Evolutionary conservation across 2,329 filamentous ascomycete species (phyloP).

Genomic region (Thelonectria discophora): DNA sequence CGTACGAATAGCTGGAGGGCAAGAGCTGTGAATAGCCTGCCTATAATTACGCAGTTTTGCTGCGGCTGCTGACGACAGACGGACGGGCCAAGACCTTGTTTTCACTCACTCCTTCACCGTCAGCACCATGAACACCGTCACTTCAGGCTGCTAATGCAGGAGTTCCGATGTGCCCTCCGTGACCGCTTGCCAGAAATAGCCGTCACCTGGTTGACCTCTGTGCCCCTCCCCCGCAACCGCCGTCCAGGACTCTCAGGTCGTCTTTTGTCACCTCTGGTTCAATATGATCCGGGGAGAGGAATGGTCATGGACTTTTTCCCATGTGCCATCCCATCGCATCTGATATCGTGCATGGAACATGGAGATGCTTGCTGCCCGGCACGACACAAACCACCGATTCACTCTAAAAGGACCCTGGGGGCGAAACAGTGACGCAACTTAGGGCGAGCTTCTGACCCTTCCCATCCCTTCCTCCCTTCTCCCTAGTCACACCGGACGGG

Average conservation of each 20-base stretch:
- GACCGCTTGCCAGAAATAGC: not conserved
- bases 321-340: too few relatives aligned
- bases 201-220: not conserved
- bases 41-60: slow-evolving; percentile 13
- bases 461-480: not conserved
- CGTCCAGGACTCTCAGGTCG: too few relatives aligned
- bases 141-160: too few relatives aligned
- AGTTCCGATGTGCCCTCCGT: not conserved
- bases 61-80: slow-evolving; percentile 1
- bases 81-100: not conserved
- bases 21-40: not conserved
- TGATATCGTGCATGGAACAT: too few relatives aligned
- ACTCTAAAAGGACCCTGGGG: too few relatives aligned
- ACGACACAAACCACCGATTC: too few relatives aligned
- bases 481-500: not conserved
- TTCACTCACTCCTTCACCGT: too few relatives aligned
- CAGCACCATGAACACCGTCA: too few relatives aligned
- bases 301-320: too few relatives aligned
- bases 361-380: too few relatives aligned
- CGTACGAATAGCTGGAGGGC: not conserved
- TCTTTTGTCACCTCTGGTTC: not conserved
- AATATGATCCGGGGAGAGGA: too few relatives aligned
- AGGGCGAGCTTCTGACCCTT: too few relatives aligned
- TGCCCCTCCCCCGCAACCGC: not conserved
- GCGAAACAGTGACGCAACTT: not conserved